Conservation (phyloP, 768 basidiomycete species). For the Mycena kentingensis region DNA sequence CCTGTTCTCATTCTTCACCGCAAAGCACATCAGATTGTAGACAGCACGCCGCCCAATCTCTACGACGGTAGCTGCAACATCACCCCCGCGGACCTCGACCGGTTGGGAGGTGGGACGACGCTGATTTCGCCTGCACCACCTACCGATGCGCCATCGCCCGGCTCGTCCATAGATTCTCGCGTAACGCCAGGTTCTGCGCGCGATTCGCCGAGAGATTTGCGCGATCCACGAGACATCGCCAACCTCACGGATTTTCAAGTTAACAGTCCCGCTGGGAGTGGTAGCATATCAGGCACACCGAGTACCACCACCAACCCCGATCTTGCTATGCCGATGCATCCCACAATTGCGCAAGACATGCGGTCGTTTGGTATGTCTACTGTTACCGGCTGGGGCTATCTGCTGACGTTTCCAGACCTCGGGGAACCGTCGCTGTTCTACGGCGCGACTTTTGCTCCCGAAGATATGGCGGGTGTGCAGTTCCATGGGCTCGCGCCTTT, state of each 20-base stretch:
- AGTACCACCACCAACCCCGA: conserved; percentile 6
- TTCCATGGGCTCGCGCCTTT: conserved; percentile 13
- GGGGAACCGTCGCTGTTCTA: conserved; percentile 28
- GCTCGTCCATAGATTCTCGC: neutral
- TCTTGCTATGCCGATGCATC: conserved; percentile 41
- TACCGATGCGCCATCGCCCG: neutral
- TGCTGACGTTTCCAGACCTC: no score
- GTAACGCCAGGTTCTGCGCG: neutral
- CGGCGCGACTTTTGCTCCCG: conserved; percentile 25
- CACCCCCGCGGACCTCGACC: conserved; percentile 51
- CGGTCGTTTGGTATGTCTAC: conserved; percentile 38
- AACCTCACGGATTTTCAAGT: neutral
- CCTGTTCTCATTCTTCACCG: conserved; percentile 42
- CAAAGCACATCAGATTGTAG: conserved; percentile 46
- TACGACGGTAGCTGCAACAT: conserved; percentile 28
- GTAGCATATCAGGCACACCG: conserved; percentile 4
- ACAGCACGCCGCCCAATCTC: conserved; percentile 23
- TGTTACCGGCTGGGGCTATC: no score
- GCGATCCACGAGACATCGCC: no score
- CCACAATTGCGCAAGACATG: conserved; percentile 58
- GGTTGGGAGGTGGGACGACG: conserved; percentile 56
- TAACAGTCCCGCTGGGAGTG: no score
- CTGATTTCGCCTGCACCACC: conserved; percentile 32
- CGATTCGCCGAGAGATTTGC: neutral
- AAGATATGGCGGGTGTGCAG: conserved; percentile 35